Base-by-base conservation (phyloP, 2,329 filamentous ascomycete species). In the Ophiostoma sp. region DNA sequence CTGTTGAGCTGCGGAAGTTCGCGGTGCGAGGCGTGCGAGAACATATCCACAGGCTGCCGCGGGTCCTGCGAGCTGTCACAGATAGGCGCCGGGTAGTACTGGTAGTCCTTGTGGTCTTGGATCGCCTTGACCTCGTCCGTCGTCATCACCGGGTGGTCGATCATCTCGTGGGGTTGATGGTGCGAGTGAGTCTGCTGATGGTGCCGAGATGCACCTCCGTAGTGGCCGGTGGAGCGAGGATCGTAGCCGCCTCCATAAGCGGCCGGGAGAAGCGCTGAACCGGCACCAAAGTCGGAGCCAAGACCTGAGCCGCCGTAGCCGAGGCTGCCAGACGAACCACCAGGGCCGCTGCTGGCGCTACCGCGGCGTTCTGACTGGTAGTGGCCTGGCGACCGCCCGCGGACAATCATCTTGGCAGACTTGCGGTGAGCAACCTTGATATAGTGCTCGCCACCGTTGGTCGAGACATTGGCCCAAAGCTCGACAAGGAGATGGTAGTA, bases 401-500 rank as follows among this genome's bases (percentile, higher is more conserved):
- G 89, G n/a, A 95, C 92, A 74, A 96, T 93, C 85, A 95, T 92
- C 77, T 90, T 91, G 71, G 90, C 88, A 6, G 91, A 94, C 76
- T 91, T 88, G 67, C 86, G 85, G 71, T 87, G 86, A 3, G 91
- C 91, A 68, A 95, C 83, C 76, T 90, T 90, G 75, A 93, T 81
- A 80, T 85, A 93, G 41, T 86, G 83, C 0, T 86, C 84, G 13
- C 23, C 81, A 78, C 65, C 70, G 35, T 54, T 74, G 74, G 78
- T 76, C 2, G 87, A 84, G 8, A 92, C 81, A 73, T 94, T 89
- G 8, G 86, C 92, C 79, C 88, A 92, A 0, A 96, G 86, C 77
- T 96, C 93, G 4, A 96, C 89, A 65, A 96, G 87, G n/a, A 97
- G 84, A 75, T 95, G 92, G 76, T 96, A 97, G 78, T 93, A 96